Conservation (phyloP, 2,329 filamentous ascomycete genomes). For the Scytalidium sp. region DNA sequence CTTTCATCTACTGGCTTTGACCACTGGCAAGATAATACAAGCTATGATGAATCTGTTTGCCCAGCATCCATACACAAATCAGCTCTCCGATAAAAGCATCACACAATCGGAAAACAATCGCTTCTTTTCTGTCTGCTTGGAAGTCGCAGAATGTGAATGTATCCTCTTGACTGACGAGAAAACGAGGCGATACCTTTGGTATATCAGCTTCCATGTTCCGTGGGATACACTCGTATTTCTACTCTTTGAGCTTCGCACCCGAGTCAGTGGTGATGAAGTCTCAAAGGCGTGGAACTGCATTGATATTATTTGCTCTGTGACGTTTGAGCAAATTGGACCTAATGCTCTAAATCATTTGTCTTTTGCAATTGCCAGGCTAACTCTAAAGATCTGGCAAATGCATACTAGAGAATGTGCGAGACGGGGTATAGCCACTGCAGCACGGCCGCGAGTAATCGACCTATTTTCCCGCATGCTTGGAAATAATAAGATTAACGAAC, state of each 20-base stretch:
- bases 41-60: background rate
- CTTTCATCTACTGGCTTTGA: background rate
- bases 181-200: background rate
- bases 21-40: background rate
- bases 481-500: background rate
- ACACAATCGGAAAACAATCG: conserved; percentile 3
- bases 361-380: background rate
- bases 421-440: background rate
- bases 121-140: background rate
- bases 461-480: background rate
- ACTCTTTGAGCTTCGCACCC: background rate
- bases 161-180: background rate
- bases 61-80: conserved; percentile 1
- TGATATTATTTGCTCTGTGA: background rate
- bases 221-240: conserved; percentile 1
- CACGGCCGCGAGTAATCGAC: background rate
- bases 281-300: background rate
- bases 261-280: background rate
- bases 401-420: background rate
- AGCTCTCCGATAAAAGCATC: background rate
- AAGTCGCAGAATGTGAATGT: conserved; percentile 1
- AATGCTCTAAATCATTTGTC: background rate
- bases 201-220: background rate
- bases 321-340: background rate
- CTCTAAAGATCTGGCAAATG: background rate